These are phyloP conservation scores for Alternaria incomplexa DNA, from an alignment of 2,329 filamentous ascomycete species.

Conservation along the genomic window DNA sequence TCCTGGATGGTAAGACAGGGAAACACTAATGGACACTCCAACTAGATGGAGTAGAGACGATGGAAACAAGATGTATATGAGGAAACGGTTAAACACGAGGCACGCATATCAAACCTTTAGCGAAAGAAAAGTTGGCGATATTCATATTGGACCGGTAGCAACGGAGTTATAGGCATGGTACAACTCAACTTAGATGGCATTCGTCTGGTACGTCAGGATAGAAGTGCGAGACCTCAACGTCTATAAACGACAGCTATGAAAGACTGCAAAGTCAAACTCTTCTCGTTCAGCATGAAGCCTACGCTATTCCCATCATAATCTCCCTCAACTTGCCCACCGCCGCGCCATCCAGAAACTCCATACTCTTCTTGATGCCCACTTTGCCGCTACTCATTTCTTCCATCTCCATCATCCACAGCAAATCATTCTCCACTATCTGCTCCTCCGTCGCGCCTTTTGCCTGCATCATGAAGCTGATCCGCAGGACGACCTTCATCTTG, in stretches of 20 bases:
- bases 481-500: constrained; percentile 24
- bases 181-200: neutral
- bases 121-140: neutral
- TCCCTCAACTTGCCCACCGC: constrained; percentile 27
- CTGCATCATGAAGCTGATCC: constrained; percentile 35
- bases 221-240: constrained; percentile 10
- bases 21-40: constrained; percentile 4
- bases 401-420: constrained; percentile 43
- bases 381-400: constrained; percentile 5
- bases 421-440: constrained; percentile 36
- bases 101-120: neutral
- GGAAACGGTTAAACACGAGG: neutral
- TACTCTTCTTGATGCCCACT: constrained; percentile 29
- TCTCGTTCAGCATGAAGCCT: neutral
- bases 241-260: neutral
- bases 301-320: constrained; percentile 13
- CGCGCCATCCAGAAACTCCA: constrained; percentile 42
- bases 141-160: neutral
- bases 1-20: constrained; percentile 77
- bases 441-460: constrained; percentile 14
- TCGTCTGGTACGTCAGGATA: neutral
- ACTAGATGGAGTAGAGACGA: neutral
- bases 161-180: neutral
- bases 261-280: neutral
- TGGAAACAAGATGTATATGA: neutral